A percentile compares a stretch with the other conserved stretches of the same genome.
phyloP scores from a whole-genome alignment of 2,329 filamentous ascomycete genomes.

The Aspergillus neoniger region DNA sequence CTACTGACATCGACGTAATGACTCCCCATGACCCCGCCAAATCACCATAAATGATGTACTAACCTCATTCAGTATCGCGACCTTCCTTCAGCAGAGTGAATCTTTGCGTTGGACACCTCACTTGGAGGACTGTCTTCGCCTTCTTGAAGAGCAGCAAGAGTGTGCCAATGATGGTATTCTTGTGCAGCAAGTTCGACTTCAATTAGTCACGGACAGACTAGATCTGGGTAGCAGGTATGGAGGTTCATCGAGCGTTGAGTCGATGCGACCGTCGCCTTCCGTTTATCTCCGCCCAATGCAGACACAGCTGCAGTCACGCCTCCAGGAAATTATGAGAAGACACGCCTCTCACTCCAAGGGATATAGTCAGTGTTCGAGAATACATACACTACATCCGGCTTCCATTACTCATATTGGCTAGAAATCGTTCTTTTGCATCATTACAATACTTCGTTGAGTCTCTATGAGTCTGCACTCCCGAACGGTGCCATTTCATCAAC shows the following conservation, averaged over 20 bases:
- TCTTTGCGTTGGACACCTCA: conserved; percentile 59
- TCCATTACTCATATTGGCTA: not conserved
- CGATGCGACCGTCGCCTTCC: conserved; percentile 5
- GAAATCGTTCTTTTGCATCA: conserved; percentile 12
- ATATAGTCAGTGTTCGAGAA: not conserved
- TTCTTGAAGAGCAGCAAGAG: conserved; percentile 50
- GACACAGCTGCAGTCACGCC: conserved; percentile 2
- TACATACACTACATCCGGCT: not conserved
- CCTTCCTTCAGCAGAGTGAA: conserved; percentile 53
- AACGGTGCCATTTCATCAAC: not conserved
- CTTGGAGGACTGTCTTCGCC: conserved; percentile 58
- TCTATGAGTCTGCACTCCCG: conserved; percentile 9
- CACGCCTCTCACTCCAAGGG: not conserved
- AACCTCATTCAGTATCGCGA: conserved; percentile 37
- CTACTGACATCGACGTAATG: conserved; percentile 43
- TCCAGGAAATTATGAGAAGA: not conserved
- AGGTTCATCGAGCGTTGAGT: not conserved
- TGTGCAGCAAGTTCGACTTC: conserved; percentile 26
- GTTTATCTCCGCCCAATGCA: conserved; percentile 14
- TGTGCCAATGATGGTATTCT: conserved; percentile 54
- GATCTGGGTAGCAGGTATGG: not conserved
- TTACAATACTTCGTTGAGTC: conserved; percentile 8
- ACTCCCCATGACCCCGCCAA: too few species aligned
- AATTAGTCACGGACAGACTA: conserved; percentile 15
- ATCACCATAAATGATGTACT: not conserved